phyloP scores from a whole-genome alignment of 2,329 filamentous ascomycete genomes.

The Fusarium sp. region DNA sequence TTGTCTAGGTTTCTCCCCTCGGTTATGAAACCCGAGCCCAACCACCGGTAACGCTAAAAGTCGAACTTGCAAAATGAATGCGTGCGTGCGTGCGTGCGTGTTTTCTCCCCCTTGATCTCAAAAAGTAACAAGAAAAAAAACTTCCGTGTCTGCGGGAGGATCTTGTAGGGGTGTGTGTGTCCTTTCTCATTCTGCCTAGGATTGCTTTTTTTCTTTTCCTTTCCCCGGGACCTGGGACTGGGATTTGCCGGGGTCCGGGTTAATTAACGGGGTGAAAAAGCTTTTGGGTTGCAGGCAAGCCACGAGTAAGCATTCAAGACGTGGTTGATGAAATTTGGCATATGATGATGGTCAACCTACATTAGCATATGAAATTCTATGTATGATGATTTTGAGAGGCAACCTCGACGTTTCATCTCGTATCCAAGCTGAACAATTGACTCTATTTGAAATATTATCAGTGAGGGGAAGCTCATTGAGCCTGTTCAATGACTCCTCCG shows the following conservation, averaged over 20 bases:
- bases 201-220: conserved; percentile 1
- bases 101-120: neutral
- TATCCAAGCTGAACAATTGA: neutral
- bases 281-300: conserved; percentile 29
- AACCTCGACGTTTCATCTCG: neutral
- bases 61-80: neutral
- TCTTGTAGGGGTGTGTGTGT: neutral
- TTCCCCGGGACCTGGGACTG: conserved; percentile 12
- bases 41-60: neutral
- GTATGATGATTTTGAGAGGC: neutral
- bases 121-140: conserved; percentile 1
- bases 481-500: neutral
- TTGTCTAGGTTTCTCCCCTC: neutral
- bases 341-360: neutral
- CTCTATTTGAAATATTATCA: neutral
- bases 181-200: neutral
- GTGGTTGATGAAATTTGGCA: neutral
- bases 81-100: neutral
- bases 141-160: neutral
- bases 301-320: conserved; percentile 6
- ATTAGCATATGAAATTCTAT: neutral
- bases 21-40: neutral
- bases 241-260: neutral
- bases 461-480: neutral
- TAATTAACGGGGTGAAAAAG: neutral